These are phyloP conservation scores for Escallonia herrerae DNA, from an alignment of 129 eudicot species.

Conservation along the genomic window DNA sequence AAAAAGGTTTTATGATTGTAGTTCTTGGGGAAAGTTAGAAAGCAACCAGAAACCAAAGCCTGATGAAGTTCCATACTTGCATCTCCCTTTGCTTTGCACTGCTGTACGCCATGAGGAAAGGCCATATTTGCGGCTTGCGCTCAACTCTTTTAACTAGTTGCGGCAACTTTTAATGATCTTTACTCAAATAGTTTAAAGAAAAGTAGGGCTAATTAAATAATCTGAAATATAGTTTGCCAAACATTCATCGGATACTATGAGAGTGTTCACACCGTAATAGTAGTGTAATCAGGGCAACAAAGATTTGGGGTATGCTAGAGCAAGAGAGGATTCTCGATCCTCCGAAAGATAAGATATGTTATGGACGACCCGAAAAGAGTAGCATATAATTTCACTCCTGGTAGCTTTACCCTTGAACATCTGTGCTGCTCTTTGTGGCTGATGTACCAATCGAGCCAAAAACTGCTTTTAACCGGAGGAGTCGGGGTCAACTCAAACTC, in stretches of 20 bases:
- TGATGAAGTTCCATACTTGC: too few species aligned
- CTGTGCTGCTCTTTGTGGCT: not conserved
- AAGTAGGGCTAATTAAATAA: not conserved
- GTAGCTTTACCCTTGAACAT: not conserved
- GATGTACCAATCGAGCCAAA: too few species aligned
- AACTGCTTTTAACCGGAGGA: too few species aligned
- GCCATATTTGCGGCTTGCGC: not conserved
- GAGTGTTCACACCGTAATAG: not conserved
- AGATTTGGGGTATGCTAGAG: too few species aligned
- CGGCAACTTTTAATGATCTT: not conserved
- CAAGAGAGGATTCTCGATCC: not conserved
- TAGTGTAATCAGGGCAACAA: too few species aligned
- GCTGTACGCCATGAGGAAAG: too few species aligned
- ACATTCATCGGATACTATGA: not conserved
- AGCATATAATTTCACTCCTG: not conserved
- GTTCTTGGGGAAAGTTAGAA: too few species aligned
- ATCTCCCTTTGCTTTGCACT: too few species aligned
- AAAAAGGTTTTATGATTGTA: too few species aligned
- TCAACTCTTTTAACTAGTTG: not conserved
- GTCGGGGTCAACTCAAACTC: too few species aligned
- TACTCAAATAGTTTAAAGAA: not conserved
- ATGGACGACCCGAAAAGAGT: constrained; percentile 8
- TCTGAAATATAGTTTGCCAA: not conserved
- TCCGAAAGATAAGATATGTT: not conserved
- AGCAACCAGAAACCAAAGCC: too few species aligned